Percentiles rank a stretch among this genome's conserved stretches.
Evolutionary conservation across 2,329 filamentous ascomycete species (phyloP).

Genomic region (Botrytis medusae): DNA sequence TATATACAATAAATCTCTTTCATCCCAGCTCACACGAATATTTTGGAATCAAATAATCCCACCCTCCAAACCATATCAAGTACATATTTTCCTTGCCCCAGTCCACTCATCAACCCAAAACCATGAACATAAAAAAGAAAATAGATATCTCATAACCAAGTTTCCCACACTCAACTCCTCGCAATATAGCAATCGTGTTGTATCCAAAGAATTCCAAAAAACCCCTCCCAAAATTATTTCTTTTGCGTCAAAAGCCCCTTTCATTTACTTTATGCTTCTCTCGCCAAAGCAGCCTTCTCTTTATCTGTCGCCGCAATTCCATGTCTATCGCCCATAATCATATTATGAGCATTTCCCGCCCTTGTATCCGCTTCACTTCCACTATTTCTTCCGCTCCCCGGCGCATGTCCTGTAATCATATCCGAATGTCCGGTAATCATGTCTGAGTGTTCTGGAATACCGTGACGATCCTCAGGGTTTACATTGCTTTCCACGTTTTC

Average conservation of each 20-base stretch:
- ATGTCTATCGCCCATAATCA: conserved; percentile 53
- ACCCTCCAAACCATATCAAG: not conserved
- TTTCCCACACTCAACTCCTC: conserved; percentile 9
- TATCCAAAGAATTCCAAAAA: not conserved
- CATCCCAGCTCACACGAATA: not conserved
- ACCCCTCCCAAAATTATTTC: not conserved
- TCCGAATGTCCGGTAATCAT: conserved; percentile 54
- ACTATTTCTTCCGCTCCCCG: not conserved
- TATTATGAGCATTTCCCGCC: conserved; percentile 43
- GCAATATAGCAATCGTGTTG: not conserved
- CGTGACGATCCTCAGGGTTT: conserved; percentile 65
- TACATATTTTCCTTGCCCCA: conserved; percentile 1
- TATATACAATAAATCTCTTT: conserved; percentile 1
- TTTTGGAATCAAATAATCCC: conserved; percentile 1
- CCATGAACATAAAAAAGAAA: conserved; percentile 3
- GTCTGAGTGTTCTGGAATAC: conserved; percentile 68
- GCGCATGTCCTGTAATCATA: conserved; percentile 9
- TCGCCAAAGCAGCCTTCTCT: conserved; percentile 32
- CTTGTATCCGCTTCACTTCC: conserved; percentile 34
- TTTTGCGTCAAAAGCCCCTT: not conserved
- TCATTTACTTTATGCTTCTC: not conserved
- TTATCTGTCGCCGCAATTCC: conserved; percentile 49
- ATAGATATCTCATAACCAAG: conserved; percentile 15
- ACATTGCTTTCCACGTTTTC: conserved; percentile 52
- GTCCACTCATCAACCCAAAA: not conserved